Evolutionary conservation across 306 rosid genomes (phyloP), one percentile per base, ranked within the genome.

Genomic region (Hippophae gyantsensis): DNA sequence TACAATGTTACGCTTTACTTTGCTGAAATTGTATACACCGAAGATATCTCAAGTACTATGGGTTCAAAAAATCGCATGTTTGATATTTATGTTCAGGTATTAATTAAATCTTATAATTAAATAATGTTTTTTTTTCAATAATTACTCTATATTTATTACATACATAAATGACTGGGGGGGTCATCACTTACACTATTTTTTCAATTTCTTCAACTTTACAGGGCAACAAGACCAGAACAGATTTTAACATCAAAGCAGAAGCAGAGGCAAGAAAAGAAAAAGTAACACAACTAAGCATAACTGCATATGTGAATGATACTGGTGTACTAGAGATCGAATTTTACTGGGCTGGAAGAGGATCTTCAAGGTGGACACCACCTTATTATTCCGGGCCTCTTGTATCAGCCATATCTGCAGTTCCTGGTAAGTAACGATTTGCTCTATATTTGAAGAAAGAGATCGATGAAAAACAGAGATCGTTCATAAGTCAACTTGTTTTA

Each of bases 1-100:
- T 75, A 75, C 44, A 70, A 1, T 26, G 79, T 75, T 9, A 52
- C 25, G 9, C 76, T 75, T 23, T 10, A 70, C 12, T 75, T 74
- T 43, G 49, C 71, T 8, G 75, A 69, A 60, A 55, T 69, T 23
- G 5, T 11, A 25, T 54, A 27, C 44, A 13, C 2, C 0, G 43
- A 51, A 3, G 42, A 67, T 7, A 18, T 18, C 23, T 18, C 23
- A 18, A 18, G 23, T 18, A 18, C 23, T 18, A 18, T 18, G 23
- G 23, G 27, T 8, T 38, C 25, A 10, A 68, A 13, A 54, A 51
- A 43, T 45, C 66, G 72, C 5, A 10, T 61, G 5, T 68, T 68
- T 18, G 55, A 52, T 9, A 26, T 68, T 0, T 52, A 59, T 45
- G 60, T 68, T 59, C 72, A 68, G 72, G 72, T 67, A 56, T 11